Evolutionary conservation across 495 filamentous ascomycete species (phyloP), one percentile per base, ranked within the genome.

Genomic region (Penicillium verhagenii): DNA sequence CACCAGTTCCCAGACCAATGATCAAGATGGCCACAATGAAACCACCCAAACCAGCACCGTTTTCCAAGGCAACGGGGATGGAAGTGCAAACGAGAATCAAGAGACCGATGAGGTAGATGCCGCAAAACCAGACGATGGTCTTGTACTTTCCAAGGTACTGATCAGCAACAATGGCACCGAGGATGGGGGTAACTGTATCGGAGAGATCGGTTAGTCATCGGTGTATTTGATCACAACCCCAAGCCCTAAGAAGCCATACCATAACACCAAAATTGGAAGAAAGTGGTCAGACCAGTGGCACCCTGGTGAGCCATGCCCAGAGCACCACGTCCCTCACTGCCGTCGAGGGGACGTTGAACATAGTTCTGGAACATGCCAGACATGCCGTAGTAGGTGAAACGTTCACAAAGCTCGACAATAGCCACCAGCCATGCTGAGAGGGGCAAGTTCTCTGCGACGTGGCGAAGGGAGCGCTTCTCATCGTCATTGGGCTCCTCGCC

Each of bases 71-170:
- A 20, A 47, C 31, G 18, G 79, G 79, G 18, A 82, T 71, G 1
- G 79, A 75, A 6, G 77, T 77, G 60, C 67, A 72, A 35, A 82
- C 71, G 49, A 82, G 58, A 48, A 82, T 75, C 37, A 80, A 59
- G 45, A 80, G 65, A 62, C 77, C 79, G 21, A 72, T 43, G 18
- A 79, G 56, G 60, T 78, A 79, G 59, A 82, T 62, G 28, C 73
- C 56, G 43, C 75, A 74, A 69, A 82, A 85, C 46, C 78, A 52
- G 10, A 85, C 65, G 33, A 89, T 87, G n/a, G 86, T 86, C 66
- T 86, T 85, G 70, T 85, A 88, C 67, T 82, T 82, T 46, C 86
- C 86, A 46, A 86, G 72, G 61, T 85, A 88, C 61, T 85, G 80
- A 66, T 87, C 84, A 28, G 84, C 82, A 38, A 87, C 66, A 52